Conservation (phyloP, 2,329 filamentous ascomycete genomes). For the Plectosphaerella cucumerina region DNA sequence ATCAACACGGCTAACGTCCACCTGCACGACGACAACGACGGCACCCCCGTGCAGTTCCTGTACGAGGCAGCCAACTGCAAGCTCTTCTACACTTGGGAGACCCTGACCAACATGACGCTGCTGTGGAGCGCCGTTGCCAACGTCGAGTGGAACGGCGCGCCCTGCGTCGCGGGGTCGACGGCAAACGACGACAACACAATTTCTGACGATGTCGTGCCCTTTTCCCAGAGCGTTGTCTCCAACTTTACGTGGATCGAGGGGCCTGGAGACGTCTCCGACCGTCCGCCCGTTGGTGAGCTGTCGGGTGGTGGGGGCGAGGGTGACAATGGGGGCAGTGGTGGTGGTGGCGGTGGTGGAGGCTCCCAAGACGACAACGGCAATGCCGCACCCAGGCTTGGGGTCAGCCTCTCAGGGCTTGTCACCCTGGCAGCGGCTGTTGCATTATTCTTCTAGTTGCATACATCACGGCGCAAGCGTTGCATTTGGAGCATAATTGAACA, state of each 20-base stretch:
- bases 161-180: conserved; percentile 11
- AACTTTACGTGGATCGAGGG: conserved; percentile 7
- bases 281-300: neutral
- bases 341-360: neutral
- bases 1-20: conserved; percentile 17
- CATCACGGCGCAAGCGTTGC: neutral
- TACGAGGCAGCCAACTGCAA: conserved; percentile 59
- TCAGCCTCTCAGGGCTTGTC: neutral
- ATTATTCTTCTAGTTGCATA: neutral
- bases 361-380: conserved; percentile 1
- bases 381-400: conserved; percentile 2
- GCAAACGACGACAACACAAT: conserved; percentile 8
- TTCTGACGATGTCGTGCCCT: neutral
- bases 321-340: neutral
- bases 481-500: neutral
- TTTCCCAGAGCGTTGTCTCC: conserved; percentile 6
- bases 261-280: conserved; percentile 7
- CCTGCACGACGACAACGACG: conserved; percentile 12
- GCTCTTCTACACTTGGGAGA: conserved; percentile 52
- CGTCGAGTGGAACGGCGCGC: conserved; percentile 11
- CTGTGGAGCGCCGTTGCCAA: conserved; percentile 45
- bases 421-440: neutral
- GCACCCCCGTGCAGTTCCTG: conserved; percentile 51
- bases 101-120: conserved; percentile 44
- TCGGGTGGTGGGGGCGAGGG: neutral